Percentiles rank a stretch among this genome's conserved stretches.
Conservation (phyloP, 2,329 filamentous ascomycete genomes). For the Phialemoniopsis sp. region DNA sequence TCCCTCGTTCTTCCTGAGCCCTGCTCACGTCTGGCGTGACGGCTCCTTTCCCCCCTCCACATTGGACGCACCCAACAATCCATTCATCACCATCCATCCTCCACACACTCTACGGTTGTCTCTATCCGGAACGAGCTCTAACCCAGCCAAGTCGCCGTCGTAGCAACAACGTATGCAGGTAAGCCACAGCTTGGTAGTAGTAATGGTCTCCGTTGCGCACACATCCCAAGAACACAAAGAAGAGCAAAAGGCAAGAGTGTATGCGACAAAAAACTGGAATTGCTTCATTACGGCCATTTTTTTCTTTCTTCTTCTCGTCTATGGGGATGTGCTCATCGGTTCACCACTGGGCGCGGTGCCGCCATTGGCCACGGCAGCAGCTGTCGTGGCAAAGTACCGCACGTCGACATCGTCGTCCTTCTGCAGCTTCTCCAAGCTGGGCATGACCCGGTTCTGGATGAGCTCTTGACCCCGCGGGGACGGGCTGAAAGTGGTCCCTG, state of each 20-base stretch:
- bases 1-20: no score
- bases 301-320: conserved; percentile 36
- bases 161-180: no score
- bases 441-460: conserved; percentile 81
- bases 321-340: conserved; percentile 64
- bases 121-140: no score
- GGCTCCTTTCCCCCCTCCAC: no score
- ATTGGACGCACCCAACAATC: no score
- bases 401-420: conserved; percentile 98
- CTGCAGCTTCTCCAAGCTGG: conserved; percentile 90
- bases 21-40: no score
- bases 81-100: no score
- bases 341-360: conserved; percentile 40
- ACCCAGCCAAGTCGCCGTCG: no score
- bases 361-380: conserved; percentile 58
- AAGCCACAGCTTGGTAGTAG: no score
- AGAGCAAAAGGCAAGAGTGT: conserved; percentile 6
- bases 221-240: no score
- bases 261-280: conserved; percentile 40
- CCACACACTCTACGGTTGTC: no score
- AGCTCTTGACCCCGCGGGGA: conserved; percentile 73
- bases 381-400: conserved; percentile 93
- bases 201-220: no score
- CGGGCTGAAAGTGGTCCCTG: conserved; percentile 55
- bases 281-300: conserved; percentile 39